phyloP scores from a whole-genome alignment of 1,139 yeast species.

The Protomyces inouyei region DNA sequence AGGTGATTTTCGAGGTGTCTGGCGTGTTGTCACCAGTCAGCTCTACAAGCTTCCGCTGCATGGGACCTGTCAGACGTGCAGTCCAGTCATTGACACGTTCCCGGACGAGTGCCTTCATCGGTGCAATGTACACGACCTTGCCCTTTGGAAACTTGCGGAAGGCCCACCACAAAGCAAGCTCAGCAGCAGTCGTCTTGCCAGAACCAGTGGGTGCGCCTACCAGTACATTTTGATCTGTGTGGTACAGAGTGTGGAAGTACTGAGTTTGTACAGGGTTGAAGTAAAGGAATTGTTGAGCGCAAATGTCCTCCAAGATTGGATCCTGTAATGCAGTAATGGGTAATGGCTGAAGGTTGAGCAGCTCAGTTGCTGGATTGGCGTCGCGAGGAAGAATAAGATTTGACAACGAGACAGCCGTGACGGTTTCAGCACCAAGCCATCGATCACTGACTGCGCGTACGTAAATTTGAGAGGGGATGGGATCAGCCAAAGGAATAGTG shows the following conservation, averaged over 20 bases:
- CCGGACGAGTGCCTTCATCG: conserved; percentile 96
- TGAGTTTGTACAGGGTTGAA: conserved; percentile 99
- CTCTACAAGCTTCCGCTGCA: conserved; percentile 73
- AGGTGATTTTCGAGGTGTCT: conserved; percentile 75
- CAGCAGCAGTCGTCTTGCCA: conserved; percentile 96
- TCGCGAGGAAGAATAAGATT: conserved; percentile 84
- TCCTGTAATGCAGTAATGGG: conserved; percentile 78
- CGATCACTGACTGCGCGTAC: conserved; percentile 73
- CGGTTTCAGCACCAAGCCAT: conserved; percentile 84
- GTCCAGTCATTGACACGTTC: conserved; percentile 97
- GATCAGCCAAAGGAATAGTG: conserved; percentile 85
- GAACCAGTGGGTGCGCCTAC: conserved; percentile 99
- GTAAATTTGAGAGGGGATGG: conserved; percentile 80
- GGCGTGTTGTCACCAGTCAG: conserved; percentile 96
- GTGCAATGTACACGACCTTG: conserved; percentile 69
- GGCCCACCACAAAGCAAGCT: conserved; percentile 85
- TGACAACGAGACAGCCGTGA: conserved; percentile 77
- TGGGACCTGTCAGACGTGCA: conserved; percentile 55
- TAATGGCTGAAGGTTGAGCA: conserved; percentile 75
- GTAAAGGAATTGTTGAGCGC: conserved; percentile 62
- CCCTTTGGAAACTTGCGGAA: conserved; percentile 32
- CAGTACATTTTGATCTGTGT: conserved; percentile 71
- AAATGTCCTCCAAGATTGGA: conserved; percentile 61
- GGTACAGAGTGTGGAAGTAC: conserved; percentile 86
- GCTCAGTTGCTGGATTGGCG: conserved; percentile 76